These are phyloP conservation scores for Russula foetens DNA, from an alignment of 768 basidiomycete species.

Conservation along the genomic window DNA sequence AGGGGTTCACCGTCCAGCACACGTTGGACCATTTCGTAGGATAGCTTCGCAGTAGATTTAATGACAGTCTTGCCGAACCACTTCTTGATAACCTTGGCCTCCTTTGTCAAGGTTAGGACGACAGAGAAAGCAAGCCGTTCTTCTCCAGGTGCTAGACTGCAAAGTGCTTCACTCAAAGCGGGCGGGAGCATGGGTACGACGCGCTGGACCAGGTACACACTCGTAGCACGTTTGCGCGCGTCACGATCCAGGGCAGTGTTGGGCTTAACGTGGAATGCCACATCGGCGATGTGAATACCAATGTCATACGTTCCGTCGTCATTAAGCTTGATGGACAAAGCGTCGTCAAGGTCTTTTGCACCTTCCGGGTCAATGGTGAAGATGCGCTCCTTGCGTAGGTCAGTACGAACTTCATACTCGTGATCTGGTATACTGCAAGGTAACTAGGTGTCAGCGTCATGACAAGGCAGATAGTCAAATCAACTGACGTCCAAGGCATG, in stretches of 20 bases:
- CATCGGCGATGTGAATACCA: slow-evolving; percentile 94
- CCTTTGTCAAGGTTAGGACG: slow-evolving; percentile 76
- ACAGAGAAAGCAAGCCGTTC: slow-evolving; percentile 91
- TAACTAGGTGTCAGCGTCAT: slow-evolving; percentile 15
- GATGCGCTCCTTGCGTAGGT: slow-evolving; percentile 74
- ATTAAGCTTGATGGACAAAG: slow-evolving; percentile 79
- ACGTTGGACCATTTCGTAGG: slow-evolving; percentile 75
- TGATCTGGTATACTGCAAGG: slow-evolving; percentile 70
- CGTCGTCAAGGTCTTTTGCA: slow-evolving; percentile 93
- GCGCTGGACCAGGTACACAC: slow-evolving; percentile 94
- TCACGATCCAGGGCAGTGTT: slow-evolving; percentile 98
- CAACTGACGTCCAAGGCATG: slow-evolving; percentile 81
- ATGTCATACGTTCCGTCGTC: slow-evolving; percentile 92
- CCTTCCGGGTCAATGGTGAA: slow-evolving; percentile 91
- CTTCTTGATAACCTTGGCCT: slow-evolving; percentile 76
- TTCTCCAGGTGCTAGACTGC: slow-evolving; percentile 80
- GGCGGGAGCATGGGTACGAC: slow-evolving; percentile 97
- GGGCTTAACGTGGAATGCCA: slow-evolving; percentile 89
- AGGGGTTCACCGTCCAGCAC: slow-evolving; percentile 70
- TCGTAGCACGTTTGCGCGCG: slow-evolving; percentile 93
- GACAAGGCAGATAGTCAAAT: neutral
- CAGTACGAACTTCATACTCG: slow-evolving; percentile 81
- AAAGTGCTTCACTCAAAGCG: slow-evolving; percentile 84
- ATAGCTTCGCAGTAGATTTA: slow-evolving; percentile 79
- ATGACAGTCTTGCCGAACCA: slow-evolving; percentile 94